A percentile compares a stretch with the other conserved stretches of the same genome.
These are phyloP conservation scores for Lactarius evosmus DNA, from an alignment of 768 basidiomycete species.

Conservation along the genomic window DNA sequence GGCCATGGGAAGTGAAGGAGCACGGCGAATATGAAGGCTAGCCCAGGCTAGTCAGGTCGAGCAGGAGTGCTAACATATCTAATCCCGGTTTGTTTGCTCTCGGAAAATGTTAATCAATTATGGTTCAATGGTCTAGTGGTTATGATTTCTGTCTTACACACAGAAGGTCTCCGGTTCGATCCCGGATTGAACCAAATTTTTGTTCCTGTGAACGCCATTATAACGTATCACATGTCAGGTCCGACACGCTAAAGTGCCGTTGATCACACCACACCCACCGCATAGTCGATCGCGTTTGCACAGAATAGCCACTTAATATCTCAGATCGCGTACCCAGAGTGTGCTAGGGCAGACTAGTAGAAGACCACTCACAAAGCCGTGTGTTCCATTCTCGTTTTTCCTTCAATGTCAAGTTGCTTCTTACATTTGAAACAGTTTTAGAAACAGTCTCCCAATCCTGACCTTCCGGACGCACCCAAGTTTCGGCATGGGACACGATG, in stretches of 20 bases:
- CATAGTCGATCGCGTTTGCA: background rate
- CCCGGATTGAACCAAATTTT: conserved; percentile 30
- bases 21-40: conserved; percentile 6
- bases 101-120: background rate
- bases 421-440: background rate
- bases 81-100: background rate
- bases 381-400: background rate
- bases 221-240: background rate
- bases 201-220: background rate
- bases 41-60: conserved; percentile 20
- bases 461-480: background rate
- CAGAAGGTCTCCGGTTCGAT: conserved; percentile 32
- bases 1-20: background rate
- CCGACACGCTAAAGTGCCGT: too few relatives aligned
- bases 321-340: background rate
- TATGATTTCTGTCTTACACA: conserved; percentile 33
- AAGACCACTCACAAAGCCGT: background rate
- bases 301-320: background rate
- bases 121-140: conserved; percentile 32
- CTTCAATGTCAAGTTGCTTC: too few relatives aligned
- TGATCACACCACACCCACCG: too few relatives aligned
- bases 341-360: too few relatives aligned
- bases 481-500: background rate
- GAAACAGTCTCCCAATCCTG: background rate
- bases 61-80: background rate